Conservation (phyloP, 2,329 filamentous ascomycete genomes). For the Epichloe bromicola region DNA sequence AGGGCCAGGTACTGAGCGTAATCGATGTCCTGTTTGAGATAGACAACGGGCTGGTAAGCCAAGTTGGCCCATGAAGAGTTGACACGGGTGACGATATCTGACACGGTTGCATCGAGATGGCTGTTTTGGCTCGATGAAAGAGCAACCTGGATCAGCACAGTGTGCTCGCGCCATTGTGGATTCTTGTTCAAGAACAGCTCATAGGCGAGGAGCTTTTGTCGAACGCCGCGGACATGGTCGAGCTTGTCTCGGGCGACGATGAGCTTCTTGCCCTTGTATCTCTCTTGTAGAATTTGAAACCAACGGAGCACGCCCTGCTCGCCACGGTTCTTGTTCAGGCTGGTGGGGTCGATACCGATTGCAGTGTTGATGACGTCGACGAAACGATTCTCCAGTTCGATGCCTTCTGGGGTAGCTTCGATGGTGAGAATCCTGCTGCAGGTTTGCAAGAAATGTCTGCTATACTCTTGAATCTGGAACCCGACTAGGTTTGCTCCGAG, state of each 20-base stretch:
- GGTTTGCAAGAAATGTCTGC: slow-evolving; percentile 87
- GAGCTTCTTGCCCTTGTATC: slow-evolving; percentile 77
- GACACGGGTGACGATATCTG: slow-evolving; percentile 87
- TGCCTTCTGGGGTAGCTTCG: slow-evolving; percentile 75
- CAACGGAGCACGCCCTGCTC: slow-evolving; percentile 63
- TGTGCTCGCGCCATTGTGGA: slow-evolving; percentile 75
- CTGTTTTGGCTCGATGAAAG: slow-evolving; percentile 80
- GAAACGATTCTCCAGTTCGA: slow-evolving; percentile 86
- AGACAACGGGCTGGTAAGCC: slow-evolving; percentile 84
- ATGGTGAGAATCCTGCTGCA: slow-evolving; percentile 85
- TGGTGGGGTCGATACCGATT: slow-evolving; percentile 82
- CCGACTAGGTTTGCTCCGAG: slow-evolving; percentile 84
- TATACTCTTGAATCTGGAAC: slow-evolving; percentile 90
- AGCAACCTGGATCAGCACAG: slow-evolving; percentile 87
- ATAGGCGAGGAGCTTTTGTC: slow-evolving; percentile 84
- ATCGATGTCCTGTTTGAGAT: slow-evolving; percentile 87
- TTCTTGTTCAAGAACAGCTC: slow-evolving; percentile 92
- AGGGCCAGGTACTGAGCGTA: slow-evolving; percentile 90
- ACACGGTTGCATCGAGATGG: slow-evolving; percentile 77
- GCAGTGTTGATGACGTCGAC: slow-evolving; percentile 76
- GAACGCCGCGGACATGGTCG: slow-evolving; percentile 80
- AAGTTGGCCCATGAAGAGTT: slow-evolving; percentile 86
- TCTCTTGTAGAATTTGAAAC: slow-evolving; percentile 67
- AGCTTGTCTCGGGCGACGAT: slow-evolving; percentile 93
- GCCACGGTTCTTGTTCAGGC: slow-evolving; percentile 56